phyloP scores from a whole-genome alignment of 2,329 filamentous ascomycete species.

The Diaporthe longicolla region DNA sequence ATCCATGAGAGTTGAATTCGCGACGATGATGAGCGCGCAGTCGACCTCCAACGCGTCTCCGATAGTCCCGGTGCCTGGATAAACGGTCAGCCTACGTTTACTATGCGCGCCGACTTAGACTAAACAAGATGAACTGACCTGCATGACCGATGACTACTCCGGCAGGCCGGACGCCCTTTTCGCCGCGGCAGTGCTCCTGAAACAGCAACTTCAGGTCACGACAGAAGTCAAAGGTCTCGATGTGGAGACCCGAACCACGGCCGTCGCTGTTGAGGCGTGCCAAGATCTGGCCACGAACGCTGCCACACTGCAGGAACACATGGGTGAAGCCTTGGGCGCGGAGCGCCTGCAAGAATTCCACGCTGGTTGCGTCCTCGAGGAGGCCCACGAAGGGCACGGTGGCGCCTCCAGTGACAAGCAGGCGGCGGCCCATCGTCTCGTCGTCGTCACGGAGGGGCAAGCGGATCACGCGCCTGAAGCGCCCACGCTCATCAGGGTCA shows the following conservation, averaged over 20 bases:
- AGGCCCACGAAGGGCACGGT: slow-evolving; percentile 86
- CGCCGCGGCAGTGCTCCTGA: slow-evolving; percentile 61
- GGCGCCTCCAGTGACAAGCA: slow-evolving; percentile 92
- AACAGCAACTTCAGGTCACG: slow-evolving; percentile 73
- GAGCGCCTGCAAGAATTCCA: slow-evolving; percentile 75
- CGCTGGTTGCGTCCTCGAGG: slow-evolving; percentile 74
- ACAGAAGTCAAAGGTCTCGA: slow-evolving; percentile 78
- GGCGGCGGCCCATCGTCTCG: slow-evolving; percentile 56
- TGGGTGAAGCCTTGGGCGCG: slow-evolving; percentile 74
- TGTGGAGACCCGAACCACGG: slow-evolving; percentile 57
- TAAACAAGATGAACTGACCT: slow-evolving; percentile 67
- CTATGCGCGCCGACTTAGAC: background rate
- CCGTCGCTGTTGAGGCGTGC: slow-evolving; percentile 47
- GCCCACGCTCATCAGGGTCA: slow-evolving; percentile 1
- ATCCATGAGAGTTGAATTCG: slow-evolving; percentile 84
- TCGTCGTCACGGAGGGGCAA: background rate
- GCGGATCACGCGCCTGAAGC: slow-evolving; percentile 16
- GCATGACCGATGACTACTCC: slow-evolving; percentile 92
- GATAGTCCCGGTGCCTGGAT: slow-evolving; percentile 87
- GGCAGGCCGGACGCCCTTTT: slow-evolving; percentile 62
- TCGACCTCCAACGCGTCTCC: slow-evolving; percentile 83
- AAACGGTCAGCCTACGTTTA: background rate
- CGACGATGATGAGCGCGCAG: slow-evolving; percentile 87
- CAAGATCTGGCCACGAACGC: slow-evolving; percentile 71
- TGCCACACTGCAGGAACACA: slow-evolving; percentile 85